Evolutionary conservation across 139 green algal genomes (phyloP), one percentile per base, ranked within the genome.

Genomic region (Micractinium conductrix): DNA sequence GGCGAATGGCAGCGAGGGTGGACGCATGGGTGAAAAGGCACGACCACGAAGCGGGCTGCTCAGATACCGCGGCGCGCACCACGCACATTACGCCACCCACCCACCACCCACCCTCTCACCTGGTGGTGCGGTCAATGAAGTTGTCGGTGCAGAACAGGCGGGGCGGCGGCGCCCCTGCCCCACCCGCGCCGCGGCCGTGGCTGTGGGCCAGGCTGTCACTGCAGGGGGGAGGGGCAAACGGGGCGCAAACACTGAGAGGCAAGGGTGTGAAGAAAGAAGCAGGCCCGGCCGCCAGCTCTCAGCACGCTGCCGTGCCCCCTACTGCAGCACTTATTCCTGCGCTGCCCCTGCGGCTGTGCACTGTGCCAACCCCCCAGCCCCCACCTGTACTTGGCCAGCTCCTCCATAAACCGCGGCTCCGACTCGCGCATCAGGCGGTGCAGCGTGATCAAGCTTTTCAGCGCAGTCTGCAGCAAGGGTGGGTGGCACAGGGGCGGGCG

Each of bases 391-490:
- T 21, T 19, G 38, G 63, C 33, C 67, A 95, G 86, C 80, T 93
- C 91, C 33, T 95, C 90, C 70, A 95, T 73, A 80, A 96, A 96
- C 58, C 79, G 84, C 0, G 89, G 80, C 83, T 97, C 93, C 24
- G 87, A 91, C 86, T 98, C 95, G 1, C 92, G 87, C 89, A 98
- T 93, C 0, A 98, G 90, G 24, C 95, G 90, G 82, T 98, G 96
- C 67, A 98, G 92, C 1, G 94, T 91, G 72, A 97, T 94, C 14
- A 97, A 87, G 21, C 93, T 90, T 87, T 98, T 98, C 17, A 98
- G 85, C 40, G 93, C 93, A 12, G 85, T 92, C 89, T 92, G 89
- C 74, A 79, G 38, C 21, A 60, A 2, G 62, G 26, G 37, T 24
- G 33, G 24, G 60, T 45, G 55, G 58, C 53, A 67, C n/a, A 16